Evolutionary conservation across 169 alveolate species (phyloP).

Genomic region (Babesia divergens): DNA sequence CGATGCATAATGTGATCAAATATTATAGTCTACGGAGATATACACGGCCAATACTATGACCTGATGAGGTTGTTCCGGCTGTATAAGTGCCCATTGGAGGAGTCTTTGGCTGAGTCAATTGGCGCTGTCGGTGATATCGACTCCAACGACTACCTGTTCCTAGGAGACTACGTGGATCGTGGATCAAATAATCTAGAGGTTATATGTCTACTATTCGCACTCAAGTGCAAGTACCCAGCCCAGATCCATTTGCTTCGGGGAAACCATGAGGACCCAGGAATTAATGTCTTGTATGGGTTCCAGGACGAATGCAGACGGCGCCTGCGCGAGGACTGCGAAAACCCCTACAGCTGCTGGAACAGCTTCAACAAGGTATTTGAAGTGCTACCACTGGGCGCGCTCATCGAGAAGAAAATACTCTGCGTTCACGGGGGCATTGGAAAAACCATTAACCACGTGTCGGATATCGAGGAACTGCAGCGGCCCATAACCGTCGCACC

Average conservation of each 20-base stretch:
- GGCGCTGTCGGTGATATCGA: conserved; percentile 95
- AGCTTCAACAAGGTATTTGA: conserved; percentile 95
- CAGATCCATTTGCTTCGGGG: conserved; percentile 98
- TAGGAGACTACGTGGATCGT: conserved; percentile 99
- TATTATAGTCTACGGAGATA: conserved; percentile 93
- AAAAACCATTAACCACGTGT: conserved; percentile 82
- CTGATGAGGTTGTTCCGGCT: conserved; percentile 92
- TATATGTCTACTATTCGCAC: conserved; percentile 94
- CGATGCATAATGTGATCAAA: background rate
- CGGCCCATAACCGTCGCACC: conserved; percentile 95
- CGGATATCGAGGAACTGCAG: conserved; percentile 86
- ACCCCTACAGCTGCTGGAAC: conserved; percentile 91
- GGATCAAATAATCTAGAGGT: conserved; percentile 90
- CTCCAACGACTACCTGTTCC: conserved; percentile 93
- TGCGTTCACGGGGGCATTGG: conserved; percentile 99
- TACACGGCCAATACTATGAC: conserved; percentile 98
- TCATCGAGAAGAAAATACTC: conserved; percentile 94
- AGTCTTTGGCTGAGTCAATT: conserved; percentile 76
- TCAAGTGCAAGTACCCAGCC: conserved; percentile 94
- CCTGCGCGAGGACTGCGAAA: conserved; percentile 94
- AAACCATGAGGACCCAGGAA: conserved; percentile 98
- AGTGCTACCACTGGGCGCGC: conserved; percentile 98
- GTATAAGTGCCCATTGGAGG: conserved; percentile 85
- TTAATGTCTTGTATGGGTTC: conserved; percentile 97
- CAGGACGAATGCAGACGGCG: conserved; percentile 97